Evolutionary conservation across 164 flowering plant genomes (phyloP).

Genomic region (Nymphaea thermarum): DNA sequence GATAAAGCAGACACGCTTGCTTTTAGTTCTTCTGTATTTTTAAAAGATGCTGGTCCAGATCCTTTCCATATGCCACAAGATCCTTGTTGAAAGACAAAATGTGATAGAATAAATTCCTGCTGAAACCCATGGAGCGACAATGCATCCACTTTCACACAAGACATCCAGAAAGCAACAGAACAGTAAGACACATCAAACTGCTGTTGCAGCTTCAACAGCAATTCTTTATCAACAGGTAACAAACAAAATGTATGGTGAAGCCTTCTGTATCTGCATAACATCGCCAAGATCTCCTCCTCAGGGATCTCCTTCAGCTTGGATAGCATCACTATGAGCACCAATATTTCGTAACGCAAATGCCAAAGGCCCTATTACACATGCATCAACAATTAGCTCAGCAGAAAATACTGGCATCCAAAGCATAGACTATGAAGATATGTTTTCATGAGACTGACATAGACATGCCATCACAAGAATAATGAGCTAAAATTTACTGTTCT

Average conservation of each 20-base stretch:
- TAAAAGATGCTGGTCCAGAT: neutral
- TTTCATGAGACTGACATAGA: neutral
- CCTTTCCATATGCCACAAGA: neutral
- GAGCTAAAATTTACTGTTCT: no score
- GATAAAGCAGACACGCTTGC: neutral
- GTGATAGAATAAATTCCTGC: constrained; percentile 40
- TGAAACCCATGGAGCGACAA: constrained; percentile 39
- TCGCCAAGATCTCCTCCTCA: constrained; percentile 28
- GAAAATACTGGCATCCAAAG: neutral
- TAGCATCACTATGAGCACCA: constrained; percentile 39
- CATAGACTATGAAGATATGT: neutral
- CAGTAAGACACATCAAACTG: constrained; percentile 31
- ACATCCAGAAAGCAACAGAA: constrained; percentile 47
- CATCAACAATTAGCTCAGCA: neutral
- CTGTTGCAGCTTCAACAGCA: constrained; percentile 33
- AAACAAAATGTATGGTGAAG: constrained; percentile 70
- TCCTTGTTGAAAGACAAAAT: constrained; percentile 16
- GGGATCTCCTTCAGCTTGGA: constrained; percentile 38
- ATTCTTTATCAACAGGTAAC: constrained; percentile 47
- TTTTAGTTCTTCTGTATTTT: neutral
- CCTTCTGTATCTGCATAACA: constrained; percentile 69
- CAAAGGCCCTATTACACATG: constrained; percentile 36
- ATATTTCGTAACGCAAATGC: constrained; percentile 32
- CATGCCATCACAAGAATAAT: no score
- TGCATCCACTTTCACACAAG: constrained; percentile 35